Evolutionary conservation across 495 filamentous ascomycete genomes (phyloP).

Genomic region (Terfezia boudieri): DNA sequence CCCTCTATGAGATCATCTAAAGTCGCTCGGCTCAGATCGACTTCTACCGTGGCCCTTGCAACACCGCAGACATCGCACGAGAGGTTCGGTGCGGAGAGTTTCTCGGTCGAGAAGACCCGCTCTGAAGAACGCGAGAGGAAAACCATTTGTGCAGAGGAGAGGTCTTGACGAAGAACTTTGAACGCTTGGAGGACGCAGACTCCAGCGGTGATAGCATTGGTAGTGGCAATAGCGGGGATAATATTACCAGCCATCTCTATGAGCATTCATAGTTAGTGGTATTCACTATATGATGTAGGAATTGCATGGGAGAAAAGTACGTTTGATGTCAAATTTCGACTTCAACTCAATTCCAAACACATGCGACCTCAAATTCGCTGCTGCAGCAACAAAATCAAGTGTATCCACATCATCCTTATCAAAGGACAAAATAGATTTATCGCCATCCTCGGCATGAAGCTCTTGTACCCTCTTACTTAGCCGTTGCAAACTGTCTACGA

Average conservation of each 20-base stretch:
- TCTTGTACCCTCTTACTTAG: constrained; percentile 49
- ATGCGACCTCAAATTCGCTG: constrained; percentile 65
- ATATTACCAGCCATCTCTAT: constrained; percentile 95
- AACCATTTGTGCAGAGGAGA: constrained; percentile 25
- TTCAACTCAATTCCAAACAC: constrained; percentile 70
- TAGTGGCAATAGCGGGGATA: constrained; percentile 94
- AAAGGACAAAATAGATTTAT: constrained; percentile 49
- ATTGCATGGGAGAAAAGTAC: constrained; percentile 20
- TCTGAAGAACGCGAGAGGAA: constrained; percentile 57
- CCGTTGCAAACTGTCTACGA: constrained; percentile 59
- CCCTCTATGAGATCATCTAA: constrained; percentile 61
- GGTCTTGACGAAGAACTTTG: constrained; percentile 63
- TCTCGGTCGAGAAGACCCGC: constrained; percentile 50
- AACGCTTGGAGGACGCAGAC: constrained; percentile 85
- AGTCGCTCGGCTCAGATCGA: constrained; percentile 54
- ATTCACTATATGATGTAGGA: background rate
- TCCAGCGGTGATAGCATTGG: constrained; percentile 86
- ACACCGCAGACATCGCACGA: constrained; percentile 65
- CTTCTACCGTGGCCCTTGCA: constrained; percentile 37
- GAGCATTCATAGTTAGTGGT: background rate
- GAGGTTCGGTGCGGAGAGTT: constrained; percentile 52
- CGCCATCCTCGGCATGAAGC: constrained; percentile 29
- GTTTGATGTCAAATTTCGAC: constrained; percentile 92
- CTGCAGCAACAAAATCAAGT: constrained; percentile 79
- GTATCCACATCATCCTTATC: constrained; percentile 97